phyloP scores from a whole-genome alignment of 495 filamentous ascomycete genomes.

The Penicillium arizonense region DNA sequence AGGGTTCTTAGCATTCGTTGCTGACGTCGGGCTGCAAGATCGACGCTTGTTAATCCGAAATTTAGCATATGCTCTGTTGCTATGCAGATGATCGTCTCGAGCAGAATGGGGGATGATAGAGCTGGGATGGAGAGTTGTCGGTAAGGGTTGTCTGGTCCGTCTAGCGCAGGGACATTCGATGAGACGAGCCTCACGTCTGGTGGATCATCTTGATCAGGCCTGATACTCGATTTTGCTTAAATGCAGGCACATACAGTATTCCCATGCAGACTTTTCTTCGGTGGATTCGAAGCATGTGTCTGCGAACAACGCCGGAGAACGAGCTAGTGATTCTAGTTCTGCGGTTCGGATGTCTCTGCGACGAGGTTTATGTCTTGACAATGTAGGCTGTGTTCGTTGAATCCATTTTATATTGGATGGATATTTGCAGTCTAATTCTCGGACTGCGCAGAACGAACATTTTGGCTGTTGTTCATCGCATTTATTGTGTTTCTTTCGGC shows the following conservation, averaged over 20 bases:
- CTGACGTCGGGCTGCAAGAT: conserved; percentile 23
- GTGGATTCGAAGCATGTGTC: conserved; percentile 12
- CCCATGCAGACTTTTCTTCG: conserved; percentile 25
- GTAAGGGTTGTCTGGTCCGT: conserved; percentile 30
- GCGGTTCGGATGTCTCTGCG: neutral
- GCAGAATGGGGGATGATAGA: conserved; percentile 22
- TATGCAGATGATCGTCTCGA: conserved; percentile 29
- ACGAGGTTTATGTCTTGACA: conserved; percentile 20
- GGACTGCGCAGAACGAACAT: conserved; percentile 20
- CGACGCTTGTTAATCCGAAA: conserved; percentile 23
- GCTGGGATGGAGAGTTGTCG: conserved; percentile 26
- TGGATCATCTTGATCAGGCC: neutral
- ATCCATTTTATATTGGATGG: conserved; percentile 25
- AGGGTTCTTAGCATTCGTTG: conserved; percentile 26
- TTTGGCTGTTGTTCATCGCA: conserved; percentile 23
- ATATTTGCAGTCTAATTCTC: conserved; percentile 18
- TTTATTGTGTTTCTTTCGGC: conserved; percentile 25
- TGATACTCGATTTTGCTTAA: neutral
- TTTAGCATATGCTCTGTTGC: conserved; percentile 32
- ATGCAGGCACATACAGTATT: conserved; percentile 20
- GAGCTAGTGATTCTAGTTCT: neutral
- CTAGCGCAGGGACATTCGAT: conserved; percentile 26
- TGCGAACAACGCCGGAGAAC: conserved; percentile 1
- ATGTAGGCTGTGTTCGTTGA: conserved; percentile 9
- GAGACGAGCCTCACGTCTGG: conserved; percentile 27